Percentiles rank a stretch among this genome's conserved stretches.
These are phyloP conservation scores for Actinomortierella ambigua DNA, from an alignment of 371 early-diverging fungal genomes.

Conservation along the genomic window DNA sequence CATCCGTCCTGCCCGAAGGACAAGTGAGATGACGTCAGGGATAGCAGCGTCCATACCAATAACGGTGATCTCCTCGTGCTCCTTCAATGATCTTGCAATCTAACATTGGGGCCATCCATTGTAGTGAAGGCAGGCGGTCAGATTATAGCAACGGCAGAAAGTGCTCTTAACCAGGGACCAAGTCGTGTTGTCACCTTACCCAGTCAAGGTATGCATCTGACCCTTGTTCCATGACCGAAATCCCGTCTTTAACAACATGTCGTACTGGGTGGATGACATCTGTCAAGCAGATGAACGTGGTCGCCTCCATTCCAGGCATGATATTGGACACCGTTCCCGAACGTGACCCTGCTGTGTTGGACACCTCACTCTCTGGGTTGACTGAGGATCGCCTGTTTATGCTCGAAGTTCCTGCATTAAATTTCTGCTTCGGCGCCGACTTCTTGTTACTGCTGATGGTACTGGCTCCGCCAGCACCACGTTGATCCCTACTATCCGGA, in stretches of 20 bases:
- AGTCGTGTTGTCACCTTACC: constrained; percentile 10
- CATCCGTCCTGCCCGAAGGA: constrained; percentile 29
- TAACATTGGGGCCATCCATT: not conserved
- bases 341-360: not conserved
- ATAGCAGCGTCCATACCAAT: constrained; percentile 47
- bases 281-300: constrained; percentile 38
- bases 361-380: not conserved
- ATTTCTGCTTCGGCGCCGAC: too few relatives aligned
- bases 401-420: too few relatives aligned
- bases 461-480: too few relatives aligned
- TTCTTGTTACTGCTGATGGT: too few relatives aligned
- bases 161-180: not conserved
- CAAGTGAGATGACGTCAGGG: constrained; percentile 37
- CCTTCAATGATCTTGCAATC: constrained; percentile 31
- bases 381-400: too few relatives aligned
- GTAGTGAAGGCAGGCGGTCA: too few relatives aligned
- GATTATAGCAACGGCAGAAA: too few relatives aligned
- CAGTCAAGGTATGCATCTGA: constrained; percentile 44
- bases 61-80: constrained; percentile 39
- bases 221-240: constrained; percentile 37
- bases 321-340: constrained; percentile 1
- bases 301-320: constrained; percentile 43
- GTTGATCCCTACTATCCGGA: too few relatives aligned
- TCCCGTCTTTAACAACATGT: constrained; percentile 31
- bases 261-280: constrained; percentile 41